Percentiles rank a stretch among this genome's conserved stretches.
These are phyloP conservation scores for Boletus bicolor DNA, from an alignment of 768 basidiomycete species.

Conservation along the genomic window DNA sequence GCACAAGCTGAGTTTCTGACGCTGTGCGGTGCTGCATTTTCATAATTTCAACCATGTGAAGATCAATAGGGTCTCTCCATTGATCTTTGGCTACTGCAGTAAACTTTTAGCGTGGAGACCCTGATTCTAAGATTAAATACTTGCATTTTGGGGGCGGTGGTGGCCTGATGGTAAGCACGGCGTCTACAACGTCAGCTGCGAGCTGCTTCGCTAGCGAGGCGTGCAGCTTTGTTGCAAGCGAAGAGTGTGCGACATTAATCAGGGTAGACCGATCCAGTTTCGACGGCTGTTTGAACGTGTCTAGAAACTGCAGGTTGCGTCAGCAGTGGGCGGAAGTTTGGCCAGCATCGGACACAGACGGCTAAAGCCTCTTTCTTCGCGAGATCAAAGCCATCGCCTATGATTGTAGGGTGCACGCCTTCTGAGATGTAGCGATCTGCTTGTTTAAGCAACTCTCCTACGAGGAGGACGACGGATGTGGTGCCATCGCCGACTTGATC, in stretches of 20 bases:
- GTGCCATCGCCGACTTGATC: constrained; percentile 99
- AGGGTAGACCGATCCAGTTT: constrained; percentile 86
- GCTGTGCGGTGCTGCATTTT: constrained; percentile 99
- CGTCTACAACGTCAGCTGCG: constrained; percentile 91
- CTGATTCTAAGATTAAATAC: constrained; percentile 24
- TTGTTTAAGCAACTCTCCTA: constrained; percentile 94
- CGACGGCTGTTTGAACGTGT: constrained; percentile 76
- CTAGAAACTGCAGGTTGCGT: constrained; percentile 69
- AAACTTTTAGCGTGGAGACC: constrained; percentile 29
- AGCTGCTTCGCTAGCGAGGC: constrained; percentile 79
- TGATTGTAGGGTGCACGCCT: constrained; percentile 96
- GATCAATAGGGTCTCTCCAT: constrained; percentile 87
- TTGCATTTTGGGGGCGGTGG: constrained; percentile 59
- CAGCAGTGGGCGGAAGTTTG: constrained; percentile 15
- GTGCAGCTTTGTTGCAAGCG: constrained; percentile 91
- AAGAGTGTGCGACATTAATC: constrained; percentile 93
- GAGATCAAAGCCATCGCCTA: constrained; percentile 93
- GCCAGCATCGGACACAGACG: constrained; percentile 46
- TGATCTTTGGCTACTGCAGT: constrained; percentile 56
- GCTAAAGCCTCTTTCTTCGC: constrained; percentile 93
- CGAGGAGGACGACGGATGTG: constrained; percentile 92
- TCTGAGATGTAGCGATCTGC: constrained; percentile 97
- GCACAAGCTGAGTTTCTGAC: constrained; percentile 93
- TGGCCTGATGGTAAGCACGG: constrained; percentile 84
- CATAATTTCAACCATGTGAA: constrained; percentile 99